Base-by-base conservation (phyloP, 345 rosid genomes). In the Eucalyptus microcorys region DNA sequence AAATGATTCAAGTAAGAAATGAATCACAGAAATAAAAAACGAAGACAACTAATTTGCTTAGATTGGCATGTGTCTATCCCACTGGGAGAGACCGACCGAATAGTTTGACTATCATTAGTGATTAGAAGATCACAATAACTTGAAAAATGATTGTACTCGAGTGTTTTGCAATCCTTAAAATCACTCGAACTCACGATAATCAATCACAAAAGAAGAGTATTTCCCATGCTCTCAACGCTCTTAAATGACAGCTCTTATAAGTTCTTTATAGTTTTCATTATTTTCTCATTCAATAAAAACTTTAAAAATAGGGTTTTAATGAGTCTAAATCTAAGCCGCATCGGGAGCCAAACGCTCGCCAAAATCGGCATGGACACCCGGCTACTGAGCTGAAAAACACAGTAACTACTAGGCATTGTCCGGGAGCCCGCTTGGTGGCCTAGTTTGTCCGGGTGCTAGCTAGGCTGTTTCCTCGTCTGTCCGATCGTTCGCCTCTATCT, bases 81-180 rank as follows among this genome's bases (percentile, higher is more conserved):
- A 19, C 0, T 1, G 4, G 26, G 4, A 71, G 27, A 71, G 81
- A 71, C 5, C 81, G 8, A 21, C 12, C 1, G 8, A 37, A 37
- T 71, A 19, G 83, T 37, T 71, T 8, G 8, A 19, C 83, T 37
- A 5, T 37, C 11, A 71, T 12, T 24, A 4, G 14, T 5, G 19
- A 71, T 19, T 22, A 5, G 3, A 37, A 37, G 14, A 37, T 37
- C 12, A 19, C 27, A 76, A 37, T 71, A 13, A 19, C 43, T 19
- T 0, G 43, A 37, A 71, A 71, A 19, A 10, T 0, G 1, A 21
- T 71, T 1, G 1, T 24, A 6, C 8, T 37, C 5, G 0, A 37
- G 45, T 10, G 27, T 71, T 71, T 71, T 13, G 4, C 15, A 71
- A 71, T 71, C 4, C 14, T 37, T 1, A 0, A 21, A 19, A 21